These are phyloP conservation scores for Gleditsia sinensis DNA, from an alignment of 306 rosid genomes.

Conservation along the genomic window DNA sequence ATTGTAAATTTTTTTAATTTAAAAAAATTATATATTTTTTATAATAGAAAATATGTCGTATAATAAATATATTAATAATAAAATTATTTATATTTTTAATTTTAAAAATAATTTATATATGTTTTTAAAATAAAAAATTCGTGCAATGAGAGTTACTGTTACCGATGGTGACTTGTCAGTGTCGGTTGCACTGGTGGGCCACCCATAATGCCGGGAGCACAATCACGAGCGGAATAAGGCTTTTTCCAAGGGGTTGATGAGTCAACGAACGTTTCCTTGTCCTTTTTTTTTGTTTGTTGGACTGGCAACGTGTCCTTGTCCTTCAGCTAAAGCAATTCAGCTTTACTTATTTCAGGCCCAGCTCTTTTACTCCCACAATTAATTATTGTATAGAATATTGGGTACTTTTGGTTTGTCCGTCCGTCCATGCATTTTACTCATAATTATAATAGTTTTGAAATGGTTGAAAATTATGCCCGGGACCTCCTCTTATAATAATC, in stretches of 20 bases:
- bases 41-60: too few species aligned
- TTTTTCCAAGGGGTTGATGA: slow-evolving; percentile 3
- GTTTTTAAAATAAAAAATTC: too few species aligned
- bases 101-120: too few species aligned
- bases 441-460: neutral
- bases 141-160: too few species aligned
- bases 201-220: slow-evolving; percentile 8
- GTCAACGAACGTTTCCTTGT: too few species aligned
- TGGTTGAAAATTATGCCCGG: neutral
- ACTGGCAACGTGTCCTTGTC: neutral
- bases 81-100: too few species aligned
- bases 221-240: neutral
- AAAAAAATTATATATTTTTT: too few species aligned
- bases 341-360: neutral
- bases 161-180: too few species aligned
- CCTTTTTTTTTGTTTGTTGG: too few species aligned
- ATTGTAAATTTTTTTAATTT: too few species aligned
- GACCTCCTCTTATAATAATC: neutral
- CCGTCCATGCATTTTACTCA: neutral
- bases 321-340: neutral
- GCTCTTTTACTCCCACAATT: neutral
- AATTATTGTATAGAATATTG: slow-evolving; percentile 4
- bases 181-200: too few species aligned
- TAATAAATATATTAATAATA: too few species aligned
- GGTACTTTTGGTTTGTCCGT: neutral